phyloP scores from a whole-genome alignment of 176 grass and related monocot genomes.

The Puya raimondii region DNA sequence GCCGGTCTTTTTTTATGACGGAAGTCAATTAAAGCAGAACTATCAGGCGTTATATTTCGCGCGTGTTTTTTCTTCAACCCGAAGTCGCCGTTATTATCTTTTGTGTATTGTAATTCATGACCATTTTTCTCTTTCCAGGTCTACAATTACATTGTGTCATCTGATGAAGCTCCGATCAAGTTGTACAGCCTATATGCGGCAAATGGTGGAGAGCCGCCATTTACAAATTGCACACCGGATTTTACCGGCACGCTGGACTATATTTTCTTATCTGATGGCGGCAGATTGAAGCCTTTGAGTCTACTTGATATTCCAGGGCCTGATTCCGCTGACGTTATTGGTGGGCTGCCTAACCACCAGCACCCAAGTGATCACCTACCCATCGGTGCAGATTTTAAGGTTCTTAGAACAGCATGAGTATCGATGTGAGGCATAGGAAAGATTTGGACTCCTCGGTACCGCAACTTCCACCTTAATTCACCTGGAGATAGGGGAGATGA shows the following conservation, averaged over 20 bases:
- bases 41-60: no score
- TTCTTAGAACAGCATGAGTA: slow-evolving; percentile 18
- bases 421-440: no score
- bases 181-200: slow-evolving; percentile 60
- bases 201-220: slow-evolving; percentile 73
- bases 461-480: no score
- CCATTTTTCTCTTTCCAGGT: slow-evolving; percentile 43
- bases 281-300: slow-evolving; percentile 49
- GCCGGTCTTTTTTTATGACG: no score
- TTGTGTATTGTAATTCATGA: not conserved
- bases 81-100: not conserved
- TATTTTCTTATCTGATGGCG: slow-evolving; percentile 40
- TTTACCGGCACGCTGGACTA: slow-evolving; percentile 91
- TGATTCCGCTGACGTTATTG: slow-evolving; percentile 38
- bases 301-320: slow-evolving; percentile 53
- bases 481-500: no score
- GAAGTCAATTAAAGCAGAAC: no score
- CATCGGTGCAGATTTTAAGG: slow-evolving; percentile 65
- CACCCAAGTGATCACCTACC: slow-evolving; percentile 92
- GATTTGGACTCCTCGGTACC: no score
- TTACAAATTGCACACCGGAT: slow-evolving; percentile 83
- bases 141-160: slow-evolving; percentile 56
- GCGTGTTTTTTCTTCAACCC: no score
- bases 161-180: slow-evolving; percentile 32
- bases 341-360: slow-evolving; percentile 64